Base-by-base conservation (phyloP, 2,329 filamentous ascomycete species). In the Sporothrix schenckii region DNA sequence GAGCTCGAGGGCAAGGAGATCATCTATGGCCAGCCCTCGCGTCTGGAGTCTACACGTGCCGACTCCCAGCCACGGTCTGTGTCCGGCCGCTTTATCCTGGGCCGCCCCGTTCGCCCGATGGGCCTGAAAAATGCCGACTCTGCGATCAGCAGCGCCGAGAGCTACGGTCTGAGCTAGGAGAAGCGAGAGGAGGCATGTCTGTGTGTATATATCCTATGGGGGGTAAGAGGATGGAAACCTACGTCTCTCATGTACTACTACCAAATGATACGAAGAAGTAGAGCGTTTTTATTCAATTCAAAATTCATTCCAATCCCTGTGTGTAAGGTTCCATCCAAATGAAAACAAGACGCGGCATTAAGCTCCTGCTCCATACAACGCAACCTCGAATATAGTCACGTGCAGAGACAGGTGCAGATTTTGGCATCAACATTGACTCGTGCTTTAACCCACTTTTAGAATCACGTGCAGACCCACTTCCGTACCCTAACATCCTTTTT, bases 1-100 rank as follows among this genome's bases (percentile, higher is more conserved):
- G 86, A 88, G 78, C 67, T 80, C 72, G 72, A 78, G 16, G 81
- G 81, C 49, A 75, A 80, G 34, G 76, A 72, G 14, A 70, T 71
- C 56, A 75, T 79, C 52, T 78, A 79, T 72, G 81, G 82, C 50
- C 75, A 77, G 69, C 60, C 69, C 6, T 52, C 63, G 74, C 72
- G 58, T 9, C 73, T 70, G 63, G 74, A 66, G 56, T 70, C 56
- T 24, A 73, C 19, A 66, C 76, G 21, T 77, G 81, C 66, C n/a
- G 41, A 74, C 69, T 49, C 5, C 21, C 21, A 21, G 47, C 61
- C 66, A 47, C 72, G 71, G 30, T 49, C 41, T 5, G 61, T 41
- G 9, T 53, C 60, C 2, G 21, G 39, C 19, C 30, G 14, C 21
- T n/a, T 68, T 47, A n/a, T 63, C 41, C 58, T 63, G 30, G 58